These are phyloP conservation scores for Gonapodya sp. DNA, from an alignment of 192 early-diverging fungal species.

Conservation along the genomic window DNA sequence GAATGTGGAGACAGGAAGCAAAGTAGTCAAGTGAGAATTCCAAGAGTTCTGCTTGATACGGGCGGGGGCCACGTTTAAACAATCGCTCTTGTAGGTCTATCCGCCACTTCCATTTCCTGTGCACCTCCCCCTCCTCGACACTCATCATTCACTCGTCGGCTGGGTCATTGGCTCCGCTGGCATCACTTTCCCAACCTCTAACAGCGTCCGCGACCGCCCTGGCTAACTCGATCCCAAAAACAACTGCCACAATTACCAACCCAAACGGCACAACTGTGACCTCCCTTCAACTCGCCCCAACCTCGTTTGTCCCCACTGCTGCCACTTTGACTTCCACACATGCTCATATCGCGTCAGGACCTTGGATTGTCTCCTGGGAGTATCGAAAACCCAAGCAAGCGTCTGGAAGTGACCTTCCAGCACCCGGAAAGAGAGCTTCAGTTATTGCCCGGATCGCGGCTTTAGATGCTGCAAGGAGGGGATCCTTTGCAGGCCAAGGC, in stretches of 20 bases:
- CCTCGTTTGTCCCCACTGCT: background rate
- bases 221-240: background rate
- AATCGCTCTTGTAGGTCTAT: background rate
- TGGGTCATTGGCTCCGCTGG: background rate
- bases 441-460: background rate
- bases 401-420: background rate
- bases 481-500: background rate
- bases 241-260: background rate
- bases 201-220: background rate
- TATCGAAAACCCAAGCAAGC: background rate
- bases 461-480: background rate
- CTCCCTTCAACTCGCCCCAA: background rate
- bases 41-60: background rate
- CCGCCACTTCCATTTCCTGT: background rate
- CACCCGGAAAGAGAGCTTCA: background rate
- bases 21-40: slow-evolving; percentile 30
- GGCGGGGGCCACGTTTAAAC: too few species aligned
- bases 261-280: background rate
- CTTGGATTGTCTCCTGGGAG: background rate
- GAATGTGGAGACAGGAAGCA: slow-evolving; percentile 45
- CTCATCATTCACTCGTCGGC: background rate
- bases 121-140: background rate
- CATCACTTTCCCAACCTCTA: background rate
- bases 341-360: background rate
- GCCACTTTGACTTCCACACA: background rate